These are phyloP conservation scores for Dryas alaskensis DNA, from an alignment of 306 rosid species.

Conservation along the genomic window DNA sequence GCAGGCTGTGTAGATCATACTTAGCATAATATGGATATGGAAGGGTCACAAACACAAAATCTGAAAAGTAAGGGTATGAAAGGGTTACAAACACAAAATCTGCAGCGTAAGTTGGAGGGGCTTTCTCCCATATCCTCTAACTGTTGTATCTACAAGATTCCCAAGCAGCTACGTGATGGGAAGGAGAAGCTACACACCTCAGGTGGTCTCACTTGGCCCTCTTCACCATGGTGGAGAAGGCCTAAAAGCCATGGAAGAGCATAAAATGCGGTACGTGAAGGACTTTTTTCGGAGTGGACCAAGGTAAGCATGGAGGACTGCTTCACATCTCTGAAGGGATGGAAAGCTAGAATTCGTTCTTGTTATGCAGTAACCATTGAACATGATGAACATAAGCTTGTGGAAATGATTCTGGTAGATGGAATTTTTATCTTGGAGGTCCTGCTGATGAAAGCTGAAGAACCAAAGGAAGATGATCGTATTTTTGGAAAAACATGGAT, in stretches of 20 bases:
- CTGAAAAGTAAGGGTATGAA: too few relatives aligned
- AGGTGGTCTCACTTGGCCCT: slow-evolving; percentile 39
- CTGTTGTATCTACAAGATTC: slow-evolving; percentile 33
- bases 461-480: slow-evolving; percentile 25
- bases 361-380: slow-evolving; percentile 9
- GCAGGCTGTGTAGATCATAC: too few relatives aligned
- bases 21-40: background rate
- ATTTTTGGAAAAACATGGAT: slow-evolving; percentile 32
- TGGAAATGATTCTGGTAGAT: slow-evolving; percentile 18
- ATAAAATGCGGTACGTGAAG: background rate
- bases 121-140: slow-evolving; percentile 9
- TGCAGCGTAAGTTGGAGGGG: too few relatives aligned
- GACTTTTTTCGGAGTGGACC: background rate
- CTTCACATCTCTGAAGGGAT: background rate
- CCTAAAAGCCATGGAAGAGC: slow-evolving; percentile 1
- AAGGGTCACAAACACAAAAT: too few relatives aligned
- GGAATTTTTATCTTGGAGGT: slow-evolving; percentile 24
- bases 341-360: background rate
- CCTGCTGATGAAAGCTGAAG: slow-evolving; percentile 7
- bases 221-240: slow-evolving; percentile 4
- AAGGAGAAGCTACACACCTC: slow-evolving; percentile 27
- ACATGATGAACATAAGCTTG: background rate
- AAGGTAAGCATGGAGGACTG: background rate
- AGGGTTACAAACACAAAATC: too few relatives aligned
- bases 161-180: slow-evolving; percentile 16